phyloP scores from a whole-genome alignment of 2,329 filamentous ascomycete genomes.

The Akanthomyces dipterigenus region DNA sequence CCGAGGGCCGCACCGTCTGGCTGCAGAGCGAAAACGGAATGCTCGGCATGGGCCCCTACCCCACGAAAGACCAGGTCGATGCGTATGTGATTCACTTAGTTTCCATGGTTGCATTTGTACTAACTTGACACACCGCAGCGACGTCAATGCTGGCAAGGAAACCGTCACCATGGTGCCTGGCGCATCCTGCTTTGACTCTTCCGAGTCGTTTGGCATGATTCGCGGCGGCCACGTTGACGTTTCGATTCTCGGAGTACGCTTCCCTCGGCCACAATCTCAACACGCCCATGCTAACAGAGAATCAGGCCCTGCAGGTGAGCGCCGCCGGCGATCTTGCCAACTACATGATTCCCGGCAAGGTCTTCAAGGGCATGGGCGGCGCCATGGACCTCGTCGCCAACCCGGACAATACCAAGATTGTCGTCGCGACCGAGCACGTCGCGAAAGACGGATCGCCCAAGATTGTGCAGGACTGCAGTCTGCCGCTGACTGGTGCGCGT shows the following conservation, averaged over 20 bases:
- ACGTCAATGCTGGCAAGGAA: conserved; percentile 84
- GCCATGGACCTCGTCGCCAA: conserved; percentile 70
- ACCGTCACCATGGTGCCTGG: conserved; percentile 75
- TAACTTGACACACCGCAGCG: conserved; percentile 40
- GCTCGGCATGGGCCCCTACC: conserved; percentile 76
- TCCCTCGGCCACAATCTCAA: not conserved
- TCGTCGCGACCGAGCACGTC: conserved; percentile 63
- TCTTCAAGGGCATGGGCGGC: conserved; percentile 82
- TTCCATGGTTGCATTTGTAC: not conserved
- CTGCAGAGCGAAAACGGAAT: conserved; percentile 85
- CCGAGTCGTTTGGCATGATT: conserved; percentile 84
- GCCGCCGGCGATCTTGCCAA: conserved; percentile 76
- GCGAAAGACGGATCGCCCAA: conserved; percentile 63
- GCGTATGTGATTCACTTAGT: conserved; percentile 30
- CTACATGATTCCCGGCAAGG: conserved; percentile 85
- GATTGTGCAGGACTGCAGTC: conserved; percentile 55
- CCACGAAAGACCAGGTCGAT: conserved; percentile 64
- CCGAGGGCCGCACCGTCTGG: conserved; percentile 64
- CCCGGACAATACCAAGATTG: conserved; percentile 64
- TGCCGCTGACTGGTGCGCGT: conserved; percentile 59
- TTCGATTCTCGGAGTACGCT: conserved; percentile 62
- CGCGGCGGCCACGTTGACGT: conserved; percentile 78
- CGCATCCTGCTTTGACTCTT: conserved; percentile 69
- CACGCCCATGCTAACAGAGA: conserved; percentile 1
- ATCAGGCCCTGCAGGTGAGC: conserved; percentile 66